Evolutionary conservation across 257 asterid genomes (phyloP).

Genomic region (Haberlea rhodopensis): DNA sequence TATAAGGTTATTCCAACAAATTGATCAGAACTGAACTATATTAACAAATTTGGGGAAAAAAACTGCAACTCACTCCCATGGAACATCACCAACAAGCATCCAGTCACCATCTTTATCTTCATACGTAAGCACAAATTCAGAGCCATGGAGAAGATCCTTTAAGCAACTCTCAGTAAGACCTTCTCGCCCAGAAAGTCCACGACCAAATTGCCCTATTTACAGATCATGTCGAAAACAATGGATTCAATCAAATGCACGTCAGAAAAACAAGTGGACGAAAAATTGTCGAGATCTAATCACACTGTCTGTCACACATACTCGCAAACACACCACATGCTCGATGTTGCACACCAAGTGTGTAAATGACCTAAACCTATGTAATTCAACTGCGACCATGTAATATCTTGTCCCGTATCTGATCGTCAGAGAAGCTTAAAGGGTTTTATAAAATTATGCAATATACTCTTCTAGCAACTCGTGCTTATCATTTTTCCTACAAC

Average conservation of each 20-base stretch:
- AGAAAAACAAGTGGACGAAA: no score
- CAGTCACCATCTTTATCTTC: slow-evolving; percentile 84
- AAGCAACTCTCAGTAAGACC: slow-evolving; percentile 50
- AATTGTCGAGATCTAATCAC: no score
- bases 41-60: not conserved
- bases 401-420: not conserved
- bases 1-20: no score
- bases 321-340: not conserved
- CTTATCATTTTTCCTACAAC: no score
- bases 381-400: not conserved
- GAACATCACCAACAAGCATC: slow-evolving; percentile 96
- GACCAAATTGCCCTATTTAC: slow-evolving; percentile 55
- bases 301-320: not conserved
- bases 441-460: no score
- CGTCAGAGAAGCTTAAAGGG: not conserved
- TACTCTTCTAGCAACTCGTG: no score
- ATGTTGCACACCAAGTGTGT: not conserved
- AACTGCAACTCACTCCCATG: slow-evolving; percentile 65
- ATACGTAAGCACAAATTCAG: slow-evolving; percentile 68
- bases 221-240: not conserved
- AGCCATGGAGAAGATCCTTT: slow-evolving; percentile 62
- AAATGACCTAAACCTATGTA: not conserved
- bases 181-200: slow-evolving; percentile 46
- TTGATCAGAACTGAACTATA: not conserved
- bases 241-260: not conserved